A percentile compares a stretch with the other conserved stretches of the same genome.
Evolutionary conservation across 495 filamentous ascomycete species (phyloP).

Genomic region (Podospora tetraspora): DNA sequence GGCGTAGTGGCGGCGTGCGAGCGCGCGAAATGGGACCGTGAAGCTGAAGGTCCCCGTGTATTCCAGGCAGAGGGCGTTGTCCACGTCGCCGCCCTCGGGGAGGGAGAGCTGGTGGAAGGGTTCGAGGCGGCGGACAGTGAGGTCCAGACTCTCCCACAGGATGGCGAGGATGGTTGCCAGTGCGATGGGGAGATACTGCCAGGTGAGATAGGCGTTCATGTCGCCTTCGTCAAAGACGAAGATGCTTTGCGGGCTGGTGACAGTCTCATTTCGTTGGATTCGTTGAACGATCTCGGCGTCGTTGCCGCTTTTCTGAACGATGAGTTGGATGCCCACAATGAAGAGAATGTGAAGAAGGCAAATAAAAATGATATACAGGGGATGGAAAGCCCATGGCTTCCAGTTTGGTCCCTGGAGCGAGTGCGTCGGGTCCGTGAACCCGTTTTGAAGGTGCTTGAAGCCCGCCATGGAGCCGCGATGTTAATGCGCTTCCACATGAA

Average conservation of each 20-base stretch:
- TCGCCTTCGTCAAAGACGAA: slow-evolving; percentile 1
- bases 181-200: slow-evolving; percentile 3
- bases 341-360: slow-evolving; percentile 1
- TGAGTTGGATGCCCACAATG: slow-evolving; percentile 2
- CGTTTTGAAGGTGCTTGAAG: too few relatives aligned
- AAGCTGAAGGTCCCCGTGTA: background rate
- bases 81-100: background rate
- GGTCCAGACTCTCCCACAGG: background rate
- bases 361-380: background rate
- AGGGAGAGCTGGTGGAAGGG: slow-evolving; percentile 1
- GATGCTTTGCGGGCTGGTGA: background rate
- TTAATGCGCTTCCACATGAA: too few relatives aligned
- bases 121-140: background rate
- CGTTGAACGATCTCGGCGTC: background rate
- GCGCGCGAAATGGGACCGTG: background rate
- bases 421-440: too few relatives aligned
- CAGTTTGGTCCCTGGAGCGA: background rate
- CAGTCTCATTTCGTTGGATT: slow-evolving; percentile 1
- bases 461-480: too few relatives aligned
- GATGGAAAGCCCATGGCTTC: slow-evolving; percentile 4
- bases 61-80: background rate
- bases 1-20: background rate
- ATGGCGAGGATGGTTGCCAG: background rate
- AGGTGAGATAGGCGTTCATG: background rate
- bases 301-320: background rate